Percentiles rank a stretch among this genome's conserved stretches.
phyloP scores from a whole-genome alignment of 73 alveolate genomes.

The Vitrella brassicaformis region DNA sequence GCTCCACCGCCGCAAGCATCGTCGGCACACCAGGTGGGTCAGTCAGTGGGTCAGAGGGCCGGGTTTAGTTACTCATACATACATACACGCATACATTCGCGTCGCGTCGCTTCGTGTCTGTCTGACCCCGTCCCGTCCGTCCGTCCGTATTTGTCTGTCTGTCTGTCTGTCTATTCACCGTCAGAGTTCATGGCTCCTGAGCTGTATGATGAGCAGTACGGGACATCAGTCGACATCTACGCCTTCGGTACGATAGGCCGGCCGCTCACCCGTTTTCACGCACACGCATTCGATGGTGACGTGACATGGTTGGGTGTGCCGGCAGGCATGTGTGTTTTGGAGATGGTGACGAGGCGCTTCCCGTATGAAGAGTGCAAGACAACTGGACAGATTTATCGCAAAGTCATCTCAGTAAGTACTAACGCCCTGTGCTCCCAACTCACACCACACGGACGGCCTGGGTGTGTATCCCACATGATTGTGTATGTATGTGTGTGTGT shows the following conservation, averaged over 20 bases:
- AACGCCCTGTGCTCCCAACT: too few relatives aligned
- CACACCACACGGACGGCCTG: too few relatives aligned
- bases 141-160: too few relatives aligned
- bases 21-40: neutral
- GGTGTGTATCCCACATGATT: too few relatives aligned
- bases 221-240: constrained; percentile 90
- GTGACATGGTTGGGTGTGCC: constrained; percentile 19
- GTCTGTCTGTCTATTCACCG: too few relatives aligned
- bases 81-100: too few relatives aligned
- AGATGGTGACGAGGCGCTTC: constrained; percentile 60
- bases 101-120: too few relatives aligned
- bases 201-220: constrained; percentile 88
- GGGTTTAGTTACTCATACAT: too few relatives aligned
- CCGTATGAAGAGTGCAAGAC: constrained; percentile 76
- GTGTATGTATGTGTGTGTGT: too few relatives aligned
- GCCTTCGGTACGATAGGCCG: constrained; percentile 69
- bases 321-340: constrained; percentile 56
- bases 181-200: constrained; percentile 99
- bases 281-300: neutral
- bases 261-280: neutral
- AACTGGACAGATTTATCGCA: constrained; percentile 3
- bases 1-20: neutral
- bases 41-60: too few relatives aligned
- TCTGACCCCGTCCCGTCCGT: too few relatives aligned
- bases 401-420: too few relatives aligned